Conservation (phyloP, 208 protist genomes). For the Endotrypanum monterogeii region DNA sequence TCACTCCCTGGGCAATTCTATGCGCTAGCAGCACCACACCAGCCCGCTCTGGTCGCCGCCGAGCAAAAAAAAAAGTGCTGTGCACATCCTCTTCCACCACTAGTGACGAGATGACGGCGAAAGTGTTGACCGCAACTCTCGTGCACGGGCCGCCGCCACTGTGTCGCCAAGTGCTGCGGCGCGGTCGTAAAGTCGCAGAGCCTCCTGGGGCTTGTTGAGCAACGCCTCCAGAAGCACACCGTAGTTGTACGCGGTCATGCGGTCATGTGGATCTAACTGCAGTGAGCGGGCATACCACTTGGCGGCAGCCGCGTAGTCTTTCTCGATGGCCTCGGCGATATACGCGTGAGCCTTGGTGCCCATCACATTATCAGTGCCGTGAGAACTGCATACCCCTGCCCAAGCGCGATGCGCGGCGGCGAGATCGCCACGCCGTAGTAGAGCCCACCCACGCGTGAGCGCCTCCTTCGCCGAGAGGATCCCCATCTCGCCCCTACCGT, state of each 20-base stretch:
- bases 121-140: slow-evolving; percentile 40
- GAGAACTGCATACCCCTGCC: slow-evolving; percentile 35
- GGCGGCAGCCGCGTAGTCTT: slow-evolving; percentile 60
- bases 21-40: not conserved
- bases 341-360: slow-evolving; percentile 71
- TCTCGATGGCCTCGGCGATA: slow-evolving; percentile 69
- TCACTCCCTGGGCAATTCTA: not conserved
- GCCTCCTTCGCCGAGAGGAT: slow-evolving; percentile 29
- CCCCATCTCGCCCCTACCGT: slow-evolving; percentile 7
- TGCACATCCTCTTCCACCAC: not conserved
- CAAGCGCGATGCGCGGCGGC: slow-evolving; percentile 54
- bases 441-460: slow-evolving; percentile 61
- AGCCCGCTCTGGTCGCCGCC: not conserved
- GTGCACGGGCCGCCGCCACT: slow-evolving; percentile 50
- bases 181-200: slow-evolving; percentile 53
- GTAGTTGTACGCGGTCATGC: slow-evolving; percentile 85
- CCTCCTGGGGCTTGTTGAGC: slow-evolving; percentile 46
- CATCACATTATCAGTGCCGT: slow-evolving; percentile 40
- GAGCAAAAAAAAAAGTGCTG: not conserved
- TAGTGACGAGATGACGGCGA: not conserved
- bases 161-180: slow-evolving; percentile 57
- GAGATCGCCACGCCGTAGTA: slow-evolving; percentile 55
- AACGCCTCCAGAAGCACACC: slow-evolving; percentile 77
- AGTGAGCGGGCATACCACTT: slow-evolving; percentile 62
- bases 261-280: slow-evolving; percentile 64